Evolutionary conservation across 495 filamentous ascomycete genomes (phyloP).

Genomic region (Margaritispora aquatica): DNA sequence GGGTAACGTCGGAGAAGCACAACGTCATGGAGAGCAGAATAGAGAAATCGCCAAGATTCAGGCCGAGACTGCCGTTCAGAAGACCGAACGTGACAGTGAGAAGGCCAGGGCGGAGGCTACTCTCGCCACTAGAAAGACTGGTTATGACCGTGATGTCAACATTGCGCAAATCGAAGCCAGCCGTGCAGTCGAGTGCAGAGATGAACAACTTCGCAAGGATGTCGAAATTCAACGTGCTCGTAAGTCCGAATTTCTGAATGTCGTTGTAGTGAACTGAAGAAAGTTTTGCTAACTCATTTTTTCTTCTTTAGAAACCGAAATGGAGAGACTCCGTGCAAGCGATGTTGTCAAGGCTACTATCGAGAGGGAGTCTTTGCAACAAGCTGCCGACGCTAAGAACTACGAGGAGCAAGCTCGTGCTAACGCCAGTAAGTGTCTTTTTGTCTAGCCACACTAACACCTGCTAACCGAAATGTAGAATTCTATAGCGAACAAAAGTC

Average conservation of each 20-base stretch:
- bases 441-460: neutral
- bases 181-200: conserved; percentile 61
- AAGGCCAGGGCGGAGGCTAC: conserved; percentile 71
- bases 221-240: conserved; percentile 69
- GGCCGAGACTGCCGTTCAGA: conserved; percentile 52
- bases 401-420: conserved; percentile 51
- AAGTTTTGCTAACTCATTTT: too few species aligned
- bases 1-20: conserved; percentile 73
- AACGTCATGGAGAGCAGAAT: conserved; percentile 69
- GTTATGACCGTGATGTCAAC: conserved; percentile 62
- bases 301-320: too few species aligned
- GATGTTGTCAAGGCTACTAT: conserved; percentile 77
- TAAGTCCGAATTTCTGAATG: too few species aligned
- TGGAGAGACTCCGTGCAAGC: conserved; percentile 67
- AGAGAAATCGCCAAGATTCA: conserved; percentile 73
- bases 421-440: conserved; percentile 37
- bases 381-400: conserved; percentile 62
- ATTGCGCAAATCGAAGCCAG: conserved; percentile 64
- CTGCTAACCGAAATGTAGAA: conserved; percentile 7
- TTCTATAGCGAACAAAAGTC: conserved; percentile 29
- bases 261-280: too few species aligned
- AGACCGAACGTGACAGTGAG: conserved; percentile 76
- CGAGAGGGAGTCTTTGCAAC: conserved; percentile 60
- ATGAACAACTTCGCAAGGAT: conserved; percentile 69
- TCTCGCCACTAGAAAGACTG: conserved; percentile 61